Percentiles rank a stretch among this genome's conserved stretches.
phyloP scores from a whole-genome alignment of 768 basidiomycete species.

The Cystofilobasidium macerans region DNA sequence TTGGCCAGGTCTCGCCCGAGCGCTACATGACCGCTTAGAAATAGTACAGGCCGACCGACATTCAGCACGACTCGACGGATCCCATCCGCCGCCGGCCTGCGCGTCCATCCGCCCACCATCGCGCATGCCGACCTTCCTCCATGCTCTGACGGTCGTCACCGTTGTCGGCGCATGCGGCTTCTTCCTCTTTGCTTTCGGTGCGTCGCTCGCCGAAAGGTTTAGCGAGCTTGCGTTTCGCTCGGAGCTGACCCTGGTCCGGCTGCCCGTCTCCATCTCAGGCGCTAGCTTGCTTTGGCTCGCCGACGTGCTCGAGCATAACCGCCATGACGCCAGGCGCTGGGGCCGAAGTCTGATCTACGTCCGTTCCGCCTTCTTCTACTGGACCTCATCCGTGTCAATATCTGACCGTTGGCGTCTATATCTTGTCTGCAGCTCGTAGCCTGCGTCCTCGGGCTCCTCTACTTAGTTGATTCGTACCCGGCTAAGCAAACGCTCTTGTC shows the following conservation, averaged over 20 bases:
- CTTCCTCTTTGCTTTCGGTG: conserved; percentile 10
- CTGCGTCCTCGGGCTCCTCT: conserved; percentile 10
- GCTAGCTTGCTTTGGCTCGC: conserved; percentile 21
- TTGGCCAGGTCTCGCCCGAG: no score
- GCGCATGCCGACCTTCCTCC: conserved; percentile 42
- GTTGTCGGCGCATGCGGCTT: conserved; percentile 36
- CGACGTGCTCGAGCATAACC: conserved; percentile 21
- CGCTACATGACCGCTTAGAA: no score
- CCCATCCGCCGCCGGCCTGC: conserved; percentile 22
- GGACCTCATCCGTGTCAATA: no score
- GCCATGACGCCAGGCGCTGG: conserved; percentile 10
- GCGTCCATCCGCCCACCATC: conserved; percentile 43
- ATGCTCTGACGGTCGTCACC: conserved; percentile 44
- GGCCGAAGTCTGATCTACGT: conserved; percentile 14
- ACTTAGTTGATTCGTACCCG: conserved; percentile 21
- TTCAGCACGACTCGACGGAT: no score
- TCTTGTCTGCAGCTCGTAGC: no score
- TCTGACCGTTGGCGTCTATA: no score
- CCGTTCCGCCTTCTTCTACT: no score
- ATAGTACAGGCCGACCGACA: no score
- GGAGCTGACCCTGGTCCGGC: background rate
- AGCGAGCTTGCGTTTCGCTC: background rate
- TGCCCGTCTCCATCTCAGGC: background rate
- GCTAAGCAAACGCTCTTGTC: conserved; percentile 13
- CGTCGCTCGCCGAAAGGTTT: background rate